These are phyloP conservation scores for Rhodotorula sphaerocarpa DNA, from an alignment of 768 basidiomycete species.

Conservation along the genomic window DNA sequence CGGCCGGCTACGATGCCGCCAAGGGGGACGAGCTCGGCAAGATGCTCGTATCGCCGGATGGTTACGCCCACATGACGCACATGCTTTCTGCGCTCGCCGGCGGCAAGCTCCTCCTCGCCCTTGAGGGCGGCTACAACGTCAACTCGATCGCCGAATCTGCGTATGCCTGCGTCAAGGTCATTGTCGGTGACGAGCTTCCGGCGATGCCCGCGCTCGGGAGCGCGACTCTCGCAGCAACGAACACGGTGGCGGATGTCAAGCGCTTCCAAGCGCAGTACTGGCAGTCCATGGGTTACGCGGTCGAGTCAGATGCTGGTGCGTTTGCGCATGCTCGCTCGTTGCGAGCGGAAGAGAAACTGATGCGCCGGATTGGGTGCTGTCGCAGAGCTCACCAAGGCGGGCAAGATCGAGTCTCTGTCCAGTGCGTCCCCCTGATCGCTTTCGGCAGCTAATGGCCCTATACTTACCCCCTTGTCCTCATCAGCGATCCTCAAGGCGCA, in stretches of 20 bases:
- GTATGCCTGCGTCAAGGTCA: conserved; percentile 70
- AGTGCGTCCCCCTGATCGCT: conserved; percentile 12
- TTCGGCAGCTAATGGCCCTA: not conserved
- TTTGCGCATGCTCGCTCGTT: not conserved
- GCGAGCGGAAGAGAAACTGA: not conserved
- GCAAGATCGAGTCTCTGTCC: conserved; percentile 32
- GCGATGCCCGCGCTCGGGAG: conserved; percentile 58
- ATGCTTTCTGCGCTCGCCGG: conserved; percentile 83
- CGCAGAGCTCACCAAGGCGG: conserved; percentile 29
- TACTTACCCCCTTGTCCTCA: not conserved
- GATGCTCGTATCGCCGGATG: conserved; percentile 80
- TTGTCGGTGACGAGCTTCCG: conserved; percentile 82
- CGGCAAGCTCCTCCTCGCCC: conserved; percentile 80
- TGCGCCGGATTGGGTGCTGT: rapidly evolving
- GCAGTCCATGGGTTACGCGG: conserved; percentile 74
- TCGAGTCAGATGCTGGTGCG: conserved; percentile 72
- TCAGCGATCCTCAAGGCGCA: conserved; percentile 61
- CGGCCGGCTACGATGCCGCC: conserved; percentile 96
- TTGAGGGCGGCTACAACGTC: conserved; percentile 97
- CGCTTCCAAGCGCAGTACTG: conserved; percentile 82
- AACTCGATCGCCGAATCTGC: conserved; percentile 79
- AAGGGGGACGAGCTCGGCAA: conserved; percentile 83
- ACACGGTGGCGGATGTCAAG: conserved; percentile 82
- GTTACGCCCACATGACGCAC: conserved; percentile 97
- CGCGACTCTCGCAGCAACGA: conserved; percentile 71